Base-by-base conservation (phyloP, 441 rosid genomes). In the Croton setiger region DNA sequence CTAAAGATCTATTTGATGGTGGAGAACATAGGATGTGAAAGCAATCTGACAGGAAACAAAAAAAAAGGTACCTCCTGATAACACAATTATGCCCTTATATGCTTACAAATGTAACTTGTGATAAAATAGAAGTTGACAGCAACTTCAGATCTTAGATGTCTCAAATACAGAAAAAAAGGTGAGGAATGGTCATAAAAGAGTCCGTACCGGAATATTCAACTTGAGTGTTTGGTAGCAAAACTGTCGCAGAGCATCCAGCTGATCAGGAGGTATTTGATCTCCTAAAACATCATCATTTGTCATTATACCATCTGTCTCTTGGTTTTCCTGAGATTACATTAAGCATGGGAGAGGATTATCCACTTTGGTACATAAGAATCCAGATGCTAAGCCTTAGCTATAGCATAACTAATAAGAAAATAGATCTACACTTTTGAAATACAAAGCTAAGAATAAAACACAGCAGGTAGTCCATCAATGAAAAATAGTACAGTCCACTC, bases 261-360 rank as follows among this genome's bases (percentile, higher is more conserved):
- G 99, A 64, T 91, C 94, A 57, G 61, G 60, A 69, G 98, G 98
- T 77, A 96, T 85, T 80, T 93, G 97, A 85, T 93, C 99, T 37
- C 99, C 99, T 76, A 96, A 80, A 76, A 93, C 75, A 77, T 96
- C 98, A 84, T 96, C 98, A 86, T 93, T 96, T 61, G 98, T 88
- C 98, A 93, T 83, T 54, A 60, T 71, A 15, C 70, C 85, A 70
- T 84, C 88, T 52, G 75, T 69, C 73, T 83, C 96, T 43, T 73
- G 84, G 76, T 81, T 82, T 64, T 84, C 96, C 97, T 88, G 86
- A 70, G 82, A 78, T 33, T 23, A 61, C 36, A 66, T 11, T 20
- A 64, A 45, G 41, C 33, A 53, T 23, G 23, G 52, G 2, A 39
- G 4, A 35, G 20, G 14, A 59, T 59, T 31, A 37, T 5, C 9